Evolutionary conservation across 1,139 yeast species (phyloP), one percentile per base, ranked within the genome.

Genomic region (Yamadazyma triangularis): DNA sequence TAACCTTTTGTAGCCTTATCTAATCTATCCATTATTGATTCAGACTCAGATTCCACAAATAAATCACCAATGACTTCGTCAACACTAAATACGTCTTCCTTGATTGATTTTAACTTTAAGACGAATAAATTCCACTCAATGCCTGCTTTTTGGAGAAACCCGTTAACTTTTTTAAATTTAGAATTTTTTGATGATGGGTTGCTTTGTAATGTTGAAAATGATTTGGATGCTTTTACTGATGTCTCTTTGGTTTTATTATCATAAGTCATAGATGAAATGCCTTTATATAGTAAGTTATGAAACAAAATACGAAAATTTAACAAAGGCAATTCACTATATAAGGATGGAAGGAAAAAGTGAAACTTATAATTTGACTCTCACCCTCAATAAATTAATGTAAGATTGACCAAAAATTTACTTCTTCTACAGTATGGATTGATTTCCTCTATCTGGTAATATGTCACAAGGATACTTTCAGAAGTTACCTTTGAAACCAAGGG

Each of bases 11-110:
- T 39, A 15, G 38, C 29, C 21, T 46, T 44, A 5, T 50, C 43
- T 15, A 56, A 34, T 27, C 48, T 44, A 21, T 60, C 66, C 19
- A 56, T 35, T 15, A 48, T 24, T 7, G 38, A 30, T 10, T 54
- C 49, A 13, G 47, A 52, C 33, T 63, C 70, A 15, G 56, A 47
- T 20, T 60, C 62, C 13, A 56, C 60, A 42, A 73, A 73, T 10
- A 72, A 47, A 25, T 68, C 72, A 13, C 60, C 67, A 2, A 67
- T 54, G 1, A 54, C 49, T 38, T 65, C 73, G 47, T 69, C 70
- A 12, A 63, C 56, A 13, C 53, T 51, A 31, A 69, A 58, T 8
- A 62, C 64, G 24, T 64, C 70, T 42, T 70, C 73, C 3, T 75
- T 60, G 2, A 72, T 39, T 8, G 61, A 47, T 32, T 58, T 57